Evolutionary conservation across 768 basidiomycete genomes (phyloP), one percentile per base, ranked within the genome.

Genomic region (Collybia sp.): DNA sequence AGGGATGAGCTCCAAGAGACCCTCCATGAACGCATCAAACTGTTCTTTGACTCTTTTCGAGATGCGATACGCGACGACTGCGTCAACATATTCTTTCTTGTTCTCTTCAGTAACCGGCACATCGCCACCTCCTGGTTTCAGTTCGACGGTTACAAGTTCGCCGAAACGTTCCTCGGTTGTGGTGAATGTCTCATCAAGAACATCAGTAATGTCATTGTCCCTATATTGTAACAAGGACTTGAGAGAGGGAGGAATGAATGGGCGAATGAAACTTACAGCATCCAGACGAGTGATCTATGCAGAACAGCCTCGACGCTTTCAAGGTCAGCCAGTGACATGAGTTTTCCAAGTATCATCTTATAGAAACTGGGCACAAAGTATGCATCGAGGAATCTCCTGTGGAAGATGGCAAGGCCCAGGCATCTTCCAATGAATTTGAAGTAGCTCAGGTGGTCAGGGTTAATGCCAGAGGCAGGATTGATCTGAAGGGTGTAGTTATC

Each of bases 401-500:
- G 88, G 71, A 86, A 89, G 47, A 88, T 79, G 2, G 83, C 87
- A 13, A 88, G 71, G 15, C 87, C 88, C 47, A 88, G 66, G 37
- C 78, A 75, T 40, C 85, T 76, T 15, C 88, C 88, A 34, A 88
- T 85, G 59, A 90, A 88, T 63, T 82, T 87, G 75, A 86, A 90
- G 58, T 89, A 89, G 52, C 80, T 83, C 47, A 86, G 66, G 55
- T 86, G 83, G 47, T 88, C 87, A 1, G 84, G 83, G 47, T 88
- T 88, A 49, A 88, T 78, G 16, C 77, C 82, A 1, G 84, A 85
- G 36, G 80, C 80, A 20, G 83, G 83, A 52, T 88, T 89, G 60
- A 89, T 85, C 63, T 88, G 84, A 3, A 89, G 74, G 0, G 86
- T 87, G 55, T 88, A 88, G 54, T 85, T 85, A 68, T 89, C 88